These are phyloP conservation scores for Ilyonectria robusta DNA, from an alignment of 2,329 filamentous ascomycete genomes.

Conservation along the genomic window DNA sequence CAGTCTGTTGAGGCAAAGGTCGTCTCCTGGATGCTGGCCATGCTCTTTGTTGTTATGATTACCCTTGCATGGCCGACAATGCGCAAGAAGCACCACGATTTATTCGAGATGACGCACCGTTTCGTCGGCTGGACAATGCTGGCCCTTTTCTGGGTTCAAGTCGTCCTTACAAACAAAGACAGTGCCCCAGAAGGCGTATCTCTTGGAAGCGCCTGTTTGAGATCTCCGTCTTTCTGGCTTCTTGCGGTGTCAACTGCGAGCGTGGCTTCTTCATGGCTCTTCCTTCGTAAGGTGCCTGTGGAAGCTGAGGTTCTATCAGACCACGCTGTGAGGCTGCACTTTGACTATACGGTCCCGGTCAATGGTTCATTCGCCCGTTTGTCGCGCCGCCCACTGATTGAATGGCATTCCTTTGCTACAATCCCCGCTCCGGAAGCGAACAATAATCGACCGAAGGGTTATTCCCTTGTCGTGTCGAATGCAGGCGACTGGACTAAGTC, in stretches of 20 bases:
- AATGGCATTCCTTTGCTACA: conserved; percentile 84
- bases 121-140: conserved; percentile 79
- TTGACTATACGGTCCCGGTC: conserved; percentile 73
- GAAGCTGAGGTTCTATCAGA: conserved; percentile 77
- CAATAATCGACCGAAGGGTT: conserved; percentile 58
- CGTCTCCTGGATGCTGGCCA: conserved; percentile 72
- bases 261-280: conserved; percentile 80
- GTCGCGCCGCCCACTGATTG: conserved; percentile 73
- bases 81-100: conserved; percentile 74
- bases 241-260: conserved; percentile 74
- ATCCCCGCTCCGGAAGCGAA: conserved; percentile 70
- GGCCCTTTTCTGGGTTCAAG: conserved; percentile 75
- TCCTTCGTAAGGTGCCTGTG: conserved; percentile 77
- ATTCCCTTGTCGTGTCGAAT: conserved; percentile 78
- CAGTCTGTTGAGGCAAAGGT: conserved; percentile 58
- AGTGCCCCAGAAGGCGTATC: conserved; percentile 44
- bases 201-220: conserved; percentile 56
- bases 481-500: conserved; percentile 82
- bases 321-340: conserved; percentile 80
- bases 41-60: conserved; percentile 72
- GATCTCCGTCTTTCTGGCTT: conserved; percentile 73
- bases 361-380: conserved; percentile 65
- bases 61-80: conserved; percentile 74
- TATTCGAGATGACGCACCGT: conserved; percentile 79
- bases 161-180: conserved; percentile 66